These are phyloP conservation scores for Purpureocillium lavendulum DNA, from an alignment of 2,329 filamentous ascomycete species.

Conservation along the genomic window DNA sequence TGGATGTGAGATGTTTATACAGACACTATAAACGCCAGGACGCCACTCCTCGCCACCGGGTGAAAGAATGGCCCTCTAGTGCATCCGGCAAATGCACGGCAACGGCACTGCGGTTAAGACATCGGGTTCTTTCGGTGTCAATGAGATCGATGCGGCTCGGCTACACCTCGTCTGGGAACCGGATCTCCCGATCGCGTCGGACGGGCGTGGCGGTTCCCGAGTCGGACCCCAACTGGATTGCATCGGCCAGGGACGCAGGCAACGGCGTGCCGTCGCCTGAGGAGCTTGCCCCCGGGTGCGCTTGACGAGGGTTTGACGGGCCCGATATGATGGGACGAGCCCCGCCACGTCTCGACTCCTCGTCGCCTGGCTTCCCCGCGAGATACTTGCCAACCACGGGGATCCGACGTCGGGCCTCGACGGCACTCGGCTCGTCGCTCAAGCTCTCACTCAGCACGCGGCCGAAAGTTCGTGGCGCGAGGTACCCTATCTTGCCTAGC, in stretches of 20 bases:
- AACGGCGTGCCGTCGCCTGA: too few relatives aligned
- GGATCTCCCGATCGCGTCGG: slow-evolving; percentile 10
- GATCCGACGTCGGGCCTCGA: slow-evolving; percentile 8
- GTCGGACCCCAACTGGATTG: too few relatives aligned
- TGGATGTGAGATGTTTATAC: too few relatives aligned
- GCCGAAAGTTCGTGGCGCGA: slow-evolving; percentile 53
- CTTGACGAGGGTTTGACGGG: not conserved
- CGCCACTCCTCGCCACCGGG: too few relatives aligned
- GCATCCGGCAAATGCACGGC: not conserved
- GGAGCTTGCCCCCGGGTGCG: too few relatives aligned
- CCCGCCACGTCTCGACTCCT: not conserved
- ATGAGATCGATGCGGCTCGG: too few relatives aligned
- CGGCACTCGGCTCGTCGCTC: slow-evolving; percentile 7
- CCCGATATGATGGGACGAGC: not conserved
- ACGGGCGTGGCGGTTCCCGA: too few relatives aligned
- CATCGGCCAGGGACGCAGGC: too few relatives aligned
- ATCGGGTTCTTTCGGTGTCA: too few relatives aligned
- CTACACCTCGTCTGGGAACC: slow-evolving; percentile 12
- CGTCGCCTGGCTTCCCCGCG: not conserved
- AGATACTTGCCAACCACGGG: slow-evolving; percentile 12
- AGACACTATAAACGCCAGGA: too few relatives aligned
- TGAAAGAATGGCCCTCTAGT: too few relatives aligned
- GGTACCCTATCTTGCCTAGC: slow-evolving; percentile 55
- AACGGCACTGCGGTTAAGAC: not conserved
- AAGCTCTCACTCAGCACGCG: slow-evolving; percentile 15